phyloP scores from a whole-genome alignment of 805 yeast species.

The Candida koratica region DNA sequence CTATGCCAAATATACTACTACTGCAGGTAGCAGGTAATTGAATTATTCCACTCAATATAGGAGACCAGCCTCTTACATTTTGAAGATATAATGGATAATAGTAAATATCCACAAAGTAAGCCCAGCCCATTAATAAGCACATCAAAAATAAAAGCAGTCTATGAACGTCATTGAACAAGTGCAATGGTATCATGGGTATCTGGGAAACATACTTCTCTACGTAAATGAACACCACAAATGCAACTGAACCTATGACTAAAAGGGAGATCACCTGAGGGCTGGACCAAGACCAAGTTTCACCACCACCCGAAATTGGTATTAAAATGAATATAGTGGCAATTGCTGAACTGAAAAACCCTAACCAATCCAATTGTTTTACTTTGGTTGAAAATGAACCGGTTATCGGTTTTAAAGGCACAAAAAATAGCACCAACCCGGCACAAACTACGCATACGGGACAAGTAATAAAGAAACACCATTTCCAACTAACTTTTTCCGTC shows the following conservation, averaged over 20 bases:
- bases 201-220: conserved; percentile 46
- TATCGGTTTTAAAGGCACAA: conserved; percentile 17
- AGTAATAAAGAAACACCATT: conserved; percentile 12
- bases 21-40: conserved; percentile 13
- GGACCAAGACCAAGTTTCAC: conserved; percentile 54
- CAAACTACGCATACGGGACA: conserved; percentile 13
- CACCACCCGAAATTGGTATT: conserved; percentile 60
- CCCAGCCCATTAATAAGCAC: conserved; percentile 47
- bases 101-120: conserved; percentile 45
- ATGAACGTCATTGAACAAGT: conserved; percentile 34
- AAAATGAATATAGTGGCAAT: conserved; percentile 48
- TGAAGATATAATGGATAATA: conserved; percentile 30
- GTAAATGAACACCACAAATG: conserved; percentile 40
- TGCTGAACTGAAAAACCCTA: conserved; percentile 47
- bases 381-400: conserved; percentile 32
- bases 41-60: conserved; percentile 11
- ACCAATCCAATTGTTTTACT: conserved; percentile 47
- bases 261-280: conserved; percentile 34
- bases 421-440: conserved; percentile 7
- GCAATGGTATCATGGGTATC: conserved; percentile 51
- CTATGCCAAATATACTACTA: conserved; percentile 14
- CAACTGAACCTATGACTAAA: conserved; percentile 30
- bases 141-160: conserved; percentile 31
- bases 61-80: conserved; percentile 30
- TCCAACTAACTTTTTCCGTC: conserved; percentile 12